Evolutionary conservation across 495 filamentous ascomycete genomes (phyloP).

Genomic region (Hyaloscypha finlandica): DNA sequence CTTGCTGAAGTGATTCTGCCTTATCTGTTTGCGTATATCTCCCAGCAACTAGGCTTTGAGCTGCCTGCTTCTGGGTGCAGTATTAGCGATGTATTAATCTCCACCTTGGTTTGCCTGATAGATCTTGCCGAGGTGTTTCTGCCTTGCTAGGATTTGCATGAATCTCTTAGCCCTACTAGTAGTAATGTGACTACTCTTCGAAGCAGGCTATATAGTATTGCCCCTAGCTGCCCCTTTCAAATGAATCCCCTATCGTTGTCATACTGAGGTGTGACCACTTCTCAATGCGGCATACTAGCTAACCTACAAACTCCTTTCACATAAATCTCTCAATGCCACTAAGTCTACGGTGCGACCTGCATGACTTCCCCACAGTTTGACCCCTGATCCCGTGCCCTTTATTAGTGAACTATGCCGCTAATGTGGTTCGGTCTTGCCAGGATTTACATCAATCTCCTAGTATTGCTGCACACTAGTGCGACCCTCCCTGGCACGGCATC

Average conservation of each 20-base stretch:
- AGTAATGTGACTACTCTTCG: background rate
- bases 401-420: too few species aligned
- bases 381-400: constrained; percentile 12
- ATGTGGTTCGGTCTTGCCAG: constrained; percentile 8
- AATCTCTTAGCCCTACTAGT: constrained; percentile 1
- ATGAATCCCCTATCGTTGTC: constrained; percentile 1
- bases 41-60: too few species aligned
- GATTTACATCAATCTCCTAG: constrained; percentile 19
- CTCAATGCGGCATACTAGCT: constrained; percentile 7
- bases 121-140: too few species aligned
- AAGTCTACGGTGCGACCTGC: constrained; percentile 11
- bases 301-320: constrained; percentile 5
- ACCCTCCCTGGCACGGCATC: constrained; percentile 19
- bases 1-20: constrained; percentile 10
- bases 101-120: too few species aligned
- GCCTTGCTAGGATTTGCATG: too few species aligned
- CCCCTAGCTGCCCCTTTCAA: too few species aligned
- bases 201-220: background rate
- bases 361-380: constrained; percentile 13
- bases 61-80: too few species aligned
- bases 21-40: too few species aligned
- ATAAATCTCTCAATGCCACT: constrained; percentile 15
- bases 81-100: too few species aligned
- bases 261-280: background rate
- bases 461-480: constrained; percentile 19